Evolutionary conservation across 257 asterid species (phyloP).

Genomic region (Solanum pinnatisectum): DNA sequence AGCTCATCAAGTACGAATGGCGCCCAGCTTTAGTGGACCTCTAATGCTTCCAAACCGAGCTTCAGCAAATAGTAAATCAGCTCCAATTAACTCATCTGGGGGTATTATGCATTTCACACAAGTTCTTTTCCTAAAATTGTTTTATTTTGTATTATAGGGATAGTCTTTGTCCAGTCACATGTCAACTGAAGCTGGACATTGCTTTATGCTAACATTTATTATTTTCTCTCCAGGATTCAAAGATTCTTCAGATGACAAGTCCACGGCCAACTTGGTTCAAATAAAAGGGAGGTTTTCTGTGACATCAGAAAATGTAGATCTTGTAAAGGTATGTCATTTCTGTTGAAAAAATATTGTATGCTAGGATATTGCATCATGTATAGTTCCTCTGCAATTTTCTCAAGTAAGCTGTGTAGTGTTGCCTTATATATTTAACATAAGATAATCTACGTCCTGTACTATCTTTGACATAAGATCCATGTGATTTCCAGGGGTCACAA

Average conservation of each 20-base stretch:
- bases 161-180: neutral
- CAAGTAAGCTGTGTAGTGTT: conserved; percentile 36
- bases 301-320: conserved; percentile 97
- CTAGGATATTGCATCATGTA: conserved; percentile 63
- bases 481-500: conserved; percentile 65
- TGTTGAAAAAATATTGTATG: conserved; percentile 9
- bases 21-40: conserved; percentile 97
- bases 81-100: conserved; percentile 94
- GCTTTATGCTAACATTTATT: neutral
- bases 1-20: conserved; percentile 54
- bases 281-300: conserved; percentile 98
- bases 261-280: conserved; percentile 80
- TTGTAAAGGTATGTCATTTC: conserved; percentile 59
- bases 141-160: neutral
- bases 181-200: neutral
- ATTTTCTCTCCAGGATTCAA: conserved; percentile 37
- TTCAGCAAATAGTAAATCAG: conserved; percentile 96
- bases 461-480: conserved; percentile 13
- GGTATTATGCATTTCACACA: conserved; percentile 25
- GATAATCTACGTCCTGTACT: conserved; percentile 10
- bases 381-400: conserved; percentile 58
- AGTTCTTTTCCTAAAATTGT: neutral
- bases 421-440: conserved; percentile 2
- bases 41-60: conserved; percentile 92
- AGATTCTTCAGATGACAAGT: conserved; percentile 81